Percentiles rank a stretch among this genome's conserved stretches.
These are phyloP conservation scores for Fonsecaea pugnacius DNA, from an alignment of 2,329 filamentous ascomycete species.

Conservation along the genomic window DNA sequence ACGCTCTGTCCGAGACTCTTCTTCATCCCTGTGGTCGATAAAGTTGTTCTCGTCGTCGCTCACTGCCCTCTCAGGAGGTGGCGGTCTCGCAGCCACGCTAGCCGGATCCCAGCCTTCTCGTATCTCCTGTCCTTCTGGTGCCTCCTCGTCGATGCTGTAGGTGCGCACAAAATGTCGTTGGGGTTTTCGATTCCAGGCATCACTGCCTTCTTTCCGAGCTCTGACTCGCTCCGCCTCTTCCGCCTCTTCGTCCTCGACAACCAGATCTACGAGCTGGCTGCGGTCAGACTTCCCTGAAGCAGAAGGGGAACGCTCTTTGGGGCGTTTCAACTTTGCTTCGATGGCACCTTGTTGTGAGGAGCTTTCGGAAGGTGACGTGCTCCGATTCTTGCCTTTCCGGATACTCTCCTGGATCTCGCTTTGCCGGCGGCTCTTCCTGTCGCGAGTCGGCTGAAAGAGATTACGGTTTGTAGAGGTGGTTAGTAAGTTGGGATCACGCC, in stretches of 20 bases:
- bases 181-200: slow-evolving; percentile 60
- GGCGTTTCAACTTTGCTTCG: slow-evolving; percentile 33
- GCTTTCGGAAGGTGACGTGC: slow-evolving; percentile 36
- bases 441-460: slow-evolving; percentile 58
- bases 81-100: slow-evolving; percentile 32
- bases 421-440: slow-evolving; percentile 49
- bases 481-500: slow-evolving; percentile 56
- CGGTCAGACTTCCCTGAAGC: slow-evolving; percentile 54
- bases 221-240: slow-evolving; percentile 67
- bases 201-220: slow-evolving; percentile 64
- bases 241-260: slow-evolving; percentile 67
- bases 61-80: slow-evolving; percentile 36
- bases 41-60: slow-evolving; percentile 34
- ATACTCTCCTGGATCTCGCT: slow-evolving; percentile 49
- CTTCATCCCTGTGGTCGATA: slow-evolving; percentile 21
- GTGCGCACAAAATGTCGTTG: slow-evolving; percentile 37
- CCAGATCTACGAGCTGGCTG: slow-evolving; percentile 69
- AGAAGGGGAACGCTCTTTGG: slow-evolving; percentile 47
- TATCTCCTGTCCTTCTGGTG: slow-evolving; percentile 34
- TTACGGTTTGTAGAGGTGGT: slow-evolving; percentile 61
- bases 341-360: slow-evolving; percentile 39
- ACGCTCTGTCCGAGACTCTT: slow-evolving; percentile 10
- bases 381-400: slow-evolving; percentile 37
- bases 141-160: slow-evolving; percentile 32
- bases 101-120: slow-evolving; percentile 37